phyloP scores from a whole-genome alignment of 2,329 filamentous ascomycete genomes.

The Xylariomycetidae sp. region DNA sequence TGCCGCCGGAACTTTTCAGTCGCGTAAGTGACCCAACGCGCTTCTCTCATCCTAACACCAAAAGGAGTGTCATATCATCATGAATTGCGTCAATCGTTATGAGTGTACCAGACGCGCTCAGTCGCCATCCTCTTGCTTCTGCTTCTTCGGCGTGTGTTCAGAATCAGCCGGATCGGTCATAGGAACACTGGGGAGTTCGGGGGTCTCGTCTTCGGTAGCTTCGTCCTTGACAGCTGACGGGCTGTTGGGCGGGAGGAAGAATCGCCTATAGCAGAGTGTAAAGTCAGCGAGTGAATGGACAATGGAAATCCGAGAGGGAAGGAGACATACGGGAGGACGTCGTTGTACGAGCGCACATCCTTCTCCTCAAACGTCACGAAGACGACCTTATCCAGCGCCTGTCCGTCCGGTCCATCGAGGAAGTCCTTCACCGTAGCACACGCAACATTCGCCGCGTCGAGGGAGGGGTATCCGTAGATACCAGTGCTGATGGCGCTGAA shows the following conservation, averaged over 20 bases:
- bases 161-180: slow-evolving; percentile 25
- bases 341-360: slow-evolving; percentile 68
- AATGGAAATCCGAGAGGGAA: not conserved
- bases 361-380: slow-evolving; percentile 81
- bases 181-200: slow-evolving; percentile 31
- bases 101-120: no score
- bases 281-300: not conserved
- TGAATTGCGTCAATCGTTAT: not conserved
- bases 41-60: no score
- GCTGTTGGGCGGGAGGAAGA: slow-evolving; percentile 19
- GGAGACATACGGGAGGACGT: slow-evolving; percentile 63
- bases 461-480: slow-evolving; percentile 78
- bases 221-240: slow-evolving; percentile 7
- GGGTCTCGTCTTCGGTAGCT: slow-evolving; percentile 13
- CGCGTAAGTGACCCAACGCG: no score
- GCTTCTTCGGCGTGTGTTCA: slow-evolving; percentile 28
- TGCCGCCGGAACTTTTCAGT: no score
- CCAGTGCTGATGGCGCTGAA: slow-evolving; percentile 86
- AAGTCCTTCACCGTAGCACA: slow-evolving; percentile 52
- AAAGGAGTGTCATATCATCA: not conserved
- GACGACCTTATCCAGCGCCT: slow-evolving; percentile 63
- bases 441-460: slow-evolving; percentile 66
- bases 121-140: slow-evolving; percentile 20
- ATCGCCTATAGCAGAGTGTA: slow-evolving; percentile 12
- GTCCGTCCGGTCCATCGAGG: slow-evolving; percentile 39